Evolutionary conservation across 495 filamentous ascomycete genomes (phyloP).

Genomic region (Margaritispora aquatica): DNA sequence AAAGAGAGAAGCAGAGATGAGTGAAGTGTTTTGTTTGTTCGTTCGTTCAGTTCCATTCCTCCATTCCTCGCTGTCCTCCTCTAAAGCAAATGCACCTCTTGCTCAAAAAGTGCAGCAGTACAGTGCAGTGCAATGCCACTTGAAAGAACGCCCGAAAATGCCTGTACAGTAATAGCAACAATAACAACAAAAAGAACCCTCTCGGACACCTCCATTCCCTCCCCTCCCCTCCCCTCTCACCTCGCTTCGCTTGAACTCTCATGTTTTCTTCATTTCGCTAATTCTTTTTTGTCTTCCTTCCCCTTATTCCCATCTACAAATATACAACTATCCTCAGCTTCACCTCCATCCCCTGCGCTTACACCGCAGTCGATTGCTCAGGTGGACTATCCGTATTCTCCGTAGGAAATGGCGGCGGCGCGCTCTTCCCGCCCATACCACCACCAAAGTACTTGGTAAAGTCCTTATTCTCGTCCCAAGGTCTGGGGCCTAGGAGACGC

Average conservation of each 20-base stretch:
- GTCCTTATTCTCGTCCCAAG: slow-evolving; percentile 77
- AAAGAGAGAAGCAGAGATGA: background rate
- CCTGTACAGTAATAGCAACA: too few relatives aligned
- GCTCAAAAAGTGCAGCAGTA: too few relatives aligned
- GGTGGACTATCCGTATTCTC: slow-evolving; percentile 34
- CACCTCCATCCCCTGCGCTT: background rate
- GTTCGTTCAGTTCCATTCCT: too few relatives aligned
- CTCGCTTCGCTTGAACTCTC: too few relatives aligned
- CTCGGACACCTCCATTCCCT: background rate
- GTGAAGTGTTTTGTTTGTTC: too few relatives aligned
- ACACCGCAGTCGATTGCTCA: slow-evolving; percentile 6
- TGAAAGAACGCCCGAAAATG: slow-evolving; percentile 5
- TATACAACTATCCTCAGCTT: background rate
- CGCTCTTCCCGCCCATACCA: slow-evolving; percentile 34
- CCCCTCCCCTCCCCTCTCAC: too few relatives aligned
- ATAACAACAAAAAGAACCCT: too few relatives aligned
- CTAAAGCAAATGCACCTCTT: too few relatives aligned
- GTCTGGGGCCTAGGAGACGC: slow-evolving; percentile 73
- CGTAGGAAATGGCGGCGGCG: slow-evolving; percentile 51
- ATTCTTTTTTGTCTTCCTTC: background rate
- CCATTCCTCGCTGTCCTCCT: too few relatives aligned
- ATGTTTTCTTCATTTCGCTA: background rate
- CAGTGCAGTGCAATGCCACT: background rate
- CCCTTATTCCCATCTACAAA: too few relatives aligned
- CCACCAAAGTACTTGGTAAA: slow-evolving; percentile 88